These are phyloP conservation scores for Hypoxylon cercidicola DNA, from an alignment of 495 filamentous ascomycete species.

Conservation along the genomic window DNA sequence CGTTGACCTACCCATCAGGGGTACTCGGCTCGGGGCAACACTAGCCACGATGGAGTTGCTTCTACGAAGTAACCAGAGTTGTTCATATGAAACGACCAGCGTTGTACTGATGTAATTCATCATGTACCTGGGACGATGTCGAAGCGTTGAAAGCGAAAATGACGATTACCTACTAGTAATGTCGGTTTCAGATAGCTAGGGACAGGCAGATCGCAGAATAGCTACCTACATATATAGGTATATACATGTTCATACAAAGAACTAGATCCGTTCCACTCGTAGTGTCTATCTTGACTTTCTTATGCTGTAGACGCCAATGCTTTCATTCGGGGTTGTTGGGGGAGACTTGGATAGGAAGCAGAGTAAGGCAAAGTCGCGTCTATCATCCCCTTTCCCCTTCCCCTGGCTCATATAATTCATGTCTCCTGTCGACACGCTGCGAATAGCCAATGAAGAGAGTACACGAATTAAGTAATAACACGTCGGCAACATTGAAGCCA, in stretches of 20 bases:
- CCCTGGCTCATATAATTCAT: no score
- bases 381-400: no score
- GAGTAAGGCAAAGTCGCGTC: no score
- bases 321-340: no score
- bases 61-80: background rate
- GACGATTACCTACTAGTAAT: background rate
- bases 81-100: background rate
- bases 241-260: slow-evolving; percentile 4
- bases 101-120: slow-evolving; percentile 20
- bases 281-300: no score
- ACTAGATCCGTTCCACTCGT: background rate
- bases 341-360: no score
- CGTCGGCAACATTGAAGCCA: no score
- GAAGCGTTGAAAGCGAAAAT: no score
- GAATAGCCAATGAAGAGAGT: no score
- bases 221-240: background rate
- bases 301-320: no score
- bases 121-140: background rate
- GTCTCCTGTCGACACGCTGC: no score
- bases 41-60: background rate
- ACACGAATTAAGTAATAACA: no score
- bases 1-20: background rate
- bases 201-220: slow-evolving; percentile 7
- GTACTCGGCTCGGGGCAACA: background rate
- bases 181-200: slow-evolving; percentile 7